Conservation (phyloP, 441 rosid genomes). For the Pelargonium exstipulatum region DNA sequence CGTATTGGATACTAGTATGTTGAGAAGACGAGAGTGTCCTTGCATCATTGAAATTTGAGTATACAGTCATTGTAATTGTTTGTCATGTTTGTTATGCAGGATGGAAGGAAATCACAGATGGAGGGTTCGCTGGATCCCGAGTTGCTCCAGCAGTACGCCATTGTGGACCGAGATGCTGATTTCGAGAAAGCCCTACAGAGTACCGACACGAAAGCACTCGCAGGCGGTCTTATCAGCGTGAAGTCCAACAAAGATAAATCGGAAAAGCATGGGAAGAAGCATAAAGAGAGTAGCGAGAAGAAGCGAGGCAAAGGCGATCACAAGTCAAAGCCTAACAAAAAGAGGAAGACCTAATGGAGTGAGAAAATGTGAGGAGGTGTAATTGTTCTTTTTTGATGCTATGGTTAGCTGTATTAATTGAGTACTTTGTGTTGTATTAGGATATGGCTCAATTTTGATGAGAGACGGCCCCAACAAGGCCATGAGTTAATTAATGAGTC, state of each 20-base stretch:
- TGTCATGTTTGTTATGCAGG: conserved; percentile 35
- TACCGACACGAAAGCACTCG: conserved; percentile 40
- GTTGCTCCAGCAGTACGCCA: conserved; percentile 64
- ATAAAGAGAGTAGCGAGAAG: conserved; percentile 42
- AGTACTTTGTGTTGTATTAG: no score
- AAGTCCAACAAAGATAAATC: conserved; percentile 46
- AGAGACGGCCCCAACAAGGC: no score
- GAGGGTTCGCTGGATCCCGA: conserved; percentile 56
- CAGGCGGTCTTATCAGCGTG: conserved; percentile 60
- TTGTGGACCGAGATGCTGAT: conserved; percentile 52
- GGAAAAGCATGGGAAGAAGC: conserved; percentile 47
- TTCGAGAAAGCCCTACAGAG: conserved; percentile 60
- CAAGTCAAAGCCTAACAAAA: conserved; percentile 51
- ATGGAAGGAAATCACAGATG: conserved; percentile 52
- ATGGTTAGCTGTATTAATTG: no score
- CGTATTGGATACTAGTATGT: no score
- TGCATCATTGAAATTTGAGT: no score
- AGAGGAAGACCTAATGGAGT: conserved; percentile 31
- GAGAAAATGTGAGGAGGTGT: no score
- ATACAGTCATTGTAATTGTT: no score
- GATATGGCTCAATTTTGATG: no score
- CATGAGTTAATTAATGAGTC: no score
- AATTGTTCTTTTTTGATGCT: no score
- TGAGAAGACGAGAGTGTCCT: no score
- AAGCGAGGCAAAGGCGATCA: conserved; percentile 51